Percentiles rank a stretch among this genome's conserved stretches.
phyloP scores from a whole-genome alignment of 2,329 filamentous ascomycete species.

The Coniochaeta sp. region DNA sequence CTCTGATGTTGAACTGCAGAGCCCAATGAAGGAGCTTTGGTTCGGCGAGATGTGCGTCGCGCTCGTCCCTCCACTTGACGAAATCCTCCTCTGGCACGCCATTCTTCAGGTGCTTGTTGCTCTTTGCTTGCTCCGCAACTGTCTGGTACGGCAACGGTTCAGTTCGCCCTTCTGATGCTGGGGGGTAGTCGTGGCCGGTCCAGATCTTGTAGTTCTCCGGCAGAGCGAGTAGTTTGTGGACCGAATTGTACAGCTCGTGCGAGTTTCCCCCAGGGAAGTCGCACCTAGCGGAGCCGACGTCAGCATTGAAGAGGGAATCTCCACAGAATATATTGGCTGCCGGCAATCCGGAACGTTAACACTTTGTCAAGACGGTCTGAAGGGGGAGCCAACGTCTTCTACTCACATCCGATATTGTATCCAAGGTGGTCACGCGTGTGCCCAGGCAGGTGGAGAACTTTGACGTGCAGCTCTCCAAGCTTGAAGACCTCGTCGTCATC shows the following conservation, averaged over 20 bases:
- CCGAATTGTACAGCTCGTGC: conserved; percentile 22
- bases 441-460: conserved; percentile 36
- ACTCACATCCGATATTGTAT: conserved; percentile 30
- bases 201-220: conserved; percentile 33
- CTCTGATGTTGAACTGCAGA: conserved; percentile 40
- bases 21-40: conserved; percentile 37
- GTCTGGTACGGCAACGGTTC: conserved; percentile 28
- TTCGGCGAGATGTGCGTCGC: conserved; percentile 30
- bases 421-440: conserved; percentile 43
- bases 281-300: conserved; percentile 38
- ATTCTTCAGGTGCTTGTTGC: conserved; percentile 36
- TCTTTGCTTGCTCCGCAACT: conserved; percentile 29
- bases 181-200: conserved; percentile 43
- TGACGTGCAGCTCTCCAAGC: conserved; percentile 29
- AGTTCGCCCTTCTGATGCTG: conserved; percentile 16
- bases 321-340: conserved; percentile 24
- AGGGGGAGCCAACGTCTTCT: background rate
- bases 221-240: conserved; percentile 25
- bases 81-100: conserved; percentile 30
- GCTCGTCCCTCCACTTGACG: conserved; percentile 27
- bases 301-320: conserved; percentile 35
- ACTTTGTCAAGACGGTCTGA: background rate
- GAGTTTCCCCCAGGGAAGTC: conserved; percentile 43
- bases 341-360: background rate
- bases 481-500: conserved; percentile 33